Evolutionary conservation across 495 filamentous ascomycete genomes (phyloP), one percentile per base, ranked within the genome.

Genomic region (Staphylotrichum tortipilum): DNA sequence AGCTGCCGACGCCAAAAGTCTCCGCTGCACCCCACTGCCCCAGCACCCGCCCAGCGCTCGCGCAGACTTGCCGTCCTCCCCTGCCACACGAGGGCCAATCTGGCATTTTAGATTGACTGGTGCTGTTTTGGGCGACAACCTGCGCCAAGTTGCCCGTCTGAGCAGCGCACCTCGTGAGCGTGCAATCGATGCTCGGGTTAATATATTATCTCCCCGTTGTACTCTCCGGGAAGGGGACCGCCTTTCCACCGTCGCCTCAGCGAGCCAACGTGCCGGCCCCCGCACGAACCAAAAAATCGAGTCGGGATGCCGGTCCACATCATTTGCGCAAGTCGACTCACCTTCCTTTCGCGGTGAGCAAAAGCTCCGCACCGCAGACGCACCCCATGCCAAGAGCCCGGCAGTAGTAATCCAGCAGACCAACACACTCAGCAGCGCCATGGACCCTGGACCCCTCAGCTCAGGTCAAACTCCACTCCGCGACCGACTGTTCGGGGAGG

Each of bases 151-250:
- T 49, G 37, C 36, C 43, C 54, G 38, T 48, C 38, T 42, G 36
- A 43, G 47, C 34, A 31, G 26, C 21, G 46, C 22, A 40, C 30
- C 22, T 28, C 29, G 48, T 56, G 49, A n/a, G n/a, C 6, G 26
- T 28, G 54, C 38, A 53, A 52, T 60, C 56, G 61, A 53, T 58
- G 48, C 61, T 34, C 56, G 34, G 55, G 51, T 47, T 38, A 58
- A 61, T 65, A 58, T 57, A 65, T 63, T 60, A 31, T 47, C 42
- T 53, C 42, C 54, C 53, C 59, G 44, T 49, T 11, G 39, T 37
- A 52, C 47, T 56, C 44, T 44, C 52, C 64, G 62, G 64, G 44
- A 61, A 17, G 40, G 59, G 59, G 60, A 59, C 64, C 62, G 64
- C 42, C 41, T 65, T 65, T 65, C 62, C 64, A 67, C 31, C 52